Evolutionary conservation across 2,329 filamentous ascomycete genomes (phyloP).

Genomic region (Apiospora hydei): DNA sequence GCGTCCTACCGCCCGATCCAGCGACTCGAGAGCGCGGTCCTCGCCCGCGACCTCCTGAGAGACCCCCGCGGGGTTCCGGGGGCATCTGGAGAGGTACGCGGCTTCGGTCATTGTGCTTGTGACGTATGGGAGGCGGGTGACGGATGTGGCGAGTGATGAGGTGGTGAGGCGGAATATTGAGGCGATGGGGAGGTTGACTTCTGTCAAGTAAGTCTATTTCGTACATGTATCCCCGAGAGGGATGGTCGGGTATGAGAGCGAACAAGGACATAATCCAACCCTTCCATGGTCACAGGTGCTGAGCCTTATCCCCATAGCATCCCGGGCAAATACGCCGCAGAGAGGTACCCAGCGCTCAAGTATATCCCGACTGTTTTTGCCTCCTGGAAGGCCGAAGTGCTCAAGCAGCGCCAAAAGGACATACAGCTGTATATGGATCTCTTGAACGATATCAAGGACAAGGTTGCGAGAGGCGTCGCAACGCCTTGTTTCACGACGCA

Average conservation of each 20-base stretch:
- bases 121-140: conserved; percentile 48
- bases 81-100: conserved; percentile 46
- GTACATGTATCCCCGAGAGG: too few relatives aligned
- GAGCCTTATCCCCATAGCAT: conserved; percentile 32
- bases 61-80: conserved; percentile 42
- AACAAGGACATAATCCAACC: neutral
- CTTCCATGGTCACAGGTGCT: neutral
- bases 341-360: conserved; percentile 50
- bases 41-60: conserved; percentile 48
- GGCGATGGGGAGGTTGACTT: conserved; percentile 51
- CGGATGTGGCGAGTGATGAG: conserved; percentile 45
- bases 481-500: conserved; percentile 52
- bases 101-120: conserved; percentile 52
- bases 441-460: conserved; percentile 49
- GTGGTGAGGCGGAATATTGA: conserved; percentile 49
- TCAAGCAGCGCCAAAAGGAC: conserved; percentile 42
- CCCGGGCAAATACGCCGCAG: conserved; percentile 49
- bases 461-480: conserved; percentile 40
- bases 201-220: conserved; percentile 47
- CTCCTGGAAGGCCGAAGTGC: conserved; percentile 49
- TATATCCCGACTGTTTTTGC: conserved; percentile 47
- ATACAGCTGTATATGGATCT: conserved; percentile 48
- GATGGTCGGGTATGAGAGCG: neutral
- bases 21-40: conserved; percentile 48
- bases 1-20: conserved; percentile 51